phyloP scores from a whole-genome alignment of 441 rosid genomes.

The Viola pubescens region DNA sequence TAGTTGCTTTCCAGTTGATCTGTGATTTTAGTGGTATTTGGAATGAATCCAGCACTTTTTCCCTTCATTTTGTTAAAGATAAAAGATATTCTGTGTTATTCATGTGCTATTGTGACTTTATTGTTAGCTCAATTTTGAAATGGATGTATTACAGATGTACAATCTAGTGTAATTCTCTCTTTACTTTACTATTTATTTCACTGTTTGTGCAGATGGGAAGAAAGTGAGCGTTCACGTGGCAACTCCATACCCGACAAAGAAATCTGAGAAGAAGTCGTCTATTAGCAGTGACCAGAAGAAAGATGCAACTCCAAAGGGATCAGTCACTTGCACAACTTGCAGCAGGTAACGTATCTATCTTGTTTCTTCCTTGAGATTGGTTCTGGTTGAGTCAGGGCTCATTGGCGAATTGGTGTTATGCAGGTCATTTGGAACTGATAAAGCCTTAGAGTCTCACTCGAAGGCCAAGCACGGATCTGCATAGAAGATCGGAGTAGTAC shows the following conservation, averaged over 20 bases:
- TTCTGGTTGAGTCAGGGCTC: neutral
- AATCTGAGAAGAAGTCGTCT: constrained; percentile 29
- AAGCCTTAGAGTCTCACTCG: constrained; percentile 60
- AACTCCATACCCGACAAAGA: constrained; percentile 79
- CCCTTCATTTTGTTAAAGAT: neutral
- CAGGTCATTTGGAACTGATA: constrained; percentile 59
- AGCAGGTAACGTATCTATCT: constrained; percentile 27
- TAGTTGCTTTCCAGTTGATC: neutral
- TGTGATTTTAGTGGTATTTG: neutral
- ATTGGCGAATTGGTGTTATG: neutral
- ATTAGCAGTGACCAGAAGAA: constrained; percentile 32
- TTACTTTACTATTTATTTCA: neutral
- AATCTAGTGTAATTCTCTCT: neutral
- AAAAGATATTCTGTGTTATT: neutral
- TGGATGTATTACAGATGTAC: neutral
- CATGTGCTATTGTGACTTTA: too few relatives aligned
- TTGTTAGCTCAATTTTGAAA: neutral
- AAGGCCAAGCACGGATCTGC: constrained; percentile 65
- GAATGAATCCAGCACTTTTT: neutral
- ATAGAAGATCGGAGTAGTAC: constrained; percentile 1
- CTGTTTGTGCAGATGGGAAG: constrained; percentile 33
- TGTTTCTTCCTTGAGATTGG: neutral
- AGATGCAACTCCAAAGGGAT: constrained; percentile 33
- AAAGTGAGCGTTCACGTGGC: constrained; percentile 46
- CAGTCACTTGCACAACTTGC: constrained; percentile 54